Evolutionary conservation across 352 stramenopile genomes (phyloP).

Genomic region (Globisporangium spinosum): DNA sequence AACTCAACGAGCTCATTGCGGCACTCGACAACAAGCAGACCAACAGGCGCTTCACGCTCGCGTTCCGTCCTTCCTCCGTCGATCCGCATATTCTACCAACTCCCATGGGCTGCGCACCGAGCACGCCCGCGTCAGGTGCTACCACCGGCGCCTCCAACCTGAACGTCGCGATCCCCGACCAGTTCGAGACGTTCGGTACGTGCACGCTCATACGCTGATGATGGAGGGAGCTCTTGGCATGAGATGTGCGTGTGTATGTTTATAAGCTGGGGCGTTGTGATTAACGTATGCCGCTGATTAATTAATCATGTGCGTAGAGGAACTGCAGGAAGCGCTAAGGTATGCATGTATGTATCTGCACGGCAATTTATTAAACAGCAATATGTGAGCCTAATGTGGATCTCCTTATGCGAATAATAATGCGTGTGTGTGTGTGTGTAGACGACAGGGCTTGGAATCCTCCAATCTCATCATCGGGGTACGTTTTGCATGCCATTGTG

Average conservation of each 20-base stretch:
- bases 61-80: background rate
- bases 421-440: conserved; percentile 5
- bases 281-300: background rate
- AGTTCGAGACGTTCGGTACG: conserved; percentile 59
- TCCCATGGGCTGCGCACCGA: conserved; percentile 32
- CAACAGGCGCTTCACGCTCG: background rate
- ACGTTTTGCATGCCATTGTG: conserved; percentile 18
- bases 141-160: conserved; percentile 14
- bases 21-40: background rate
- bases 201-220: background rate
- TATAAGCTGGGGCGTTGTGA: conserved; percentile 2
- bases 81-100: background rate
- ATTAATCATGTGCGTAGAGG: conserved; percentile 27
- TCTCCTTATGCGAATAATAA: background rate
- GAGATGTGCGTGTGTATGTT: conserved; percentile 10
- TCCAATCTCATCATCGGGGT: conserved; percentile 69
- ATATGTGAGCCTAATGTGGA: background rate
- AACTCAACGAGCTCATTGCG: too few relatives aligned
- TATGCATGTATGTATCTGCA: conserved; percentile 5
- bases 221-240: background rate
- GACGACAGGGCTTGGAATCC: conserved; percentile 53
- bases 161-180: conserved; percentile 47
- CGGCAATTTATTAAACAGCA: background rate
- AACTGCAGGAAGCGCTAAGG: conserved; percentile 65
- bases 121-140: conserved; percentile 3